Percentiles rank a stretch among this genome's conserved stretches.
These are phyloP conservation scores for Leucosporidium yakuticum DNA, from an alignment of 768 basidiomycete genomes.

Conservation along the genomic window DNA sequence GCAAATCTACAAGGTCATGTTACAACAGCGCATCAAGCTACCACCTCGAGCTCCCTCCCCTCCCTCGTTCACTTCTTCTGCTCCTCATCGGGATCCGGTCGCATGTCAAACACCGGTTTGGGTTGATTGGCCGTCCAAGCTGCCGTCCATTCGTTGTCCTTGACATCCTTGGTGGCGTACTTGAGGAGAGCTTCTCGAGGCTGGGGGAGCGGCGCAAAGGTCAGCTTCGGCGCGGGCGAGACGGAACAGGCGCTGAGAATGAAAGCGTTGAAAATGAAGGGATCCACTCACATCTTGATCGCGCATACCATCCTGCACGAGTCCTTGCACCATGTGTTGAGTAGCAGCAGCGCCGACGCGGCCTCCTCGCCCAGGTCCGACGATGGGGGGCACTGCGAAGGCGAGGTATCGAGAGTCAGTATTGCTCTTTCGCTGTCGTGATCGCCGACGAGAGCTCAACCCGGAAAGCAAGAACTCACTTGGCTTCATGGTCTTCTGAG, in stretches of 20 bases:
- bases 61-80: slow-evolving; percentile 44
- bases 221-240: too few species aligned
- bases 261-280: neutral
- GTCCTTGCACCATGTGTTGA: slow-evolving; percentile 89
- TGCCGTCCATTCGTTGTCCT: slow-evolving; percentile 75
- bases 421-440: neutral
- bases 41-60: too few species aligned
- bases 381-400: slow-evolving; percentile 67
- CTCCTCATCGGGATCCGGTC: slow-evolving; percentile 45
- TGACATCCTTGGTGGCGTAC: slow-evolving; percentile 70
- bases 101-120: slow-evolving; percentile 61
- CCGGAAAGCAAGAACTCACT: slow-evolving; percentile 11
- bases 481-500: slow-evolving; percentile 84
- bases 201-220: slow-evolving; percentile 46
- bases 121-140: slow-evolving; percentile 55
- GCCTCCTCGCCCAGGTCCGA: slow-evolving; percentile 87
- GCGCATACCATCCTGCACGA: slow-evolving; percentile 82
- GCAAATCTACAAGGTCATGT: too few species aligned
- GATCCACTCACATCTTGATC: slow-evolving; percentile 71
- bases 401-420: neutral
- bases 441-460: neutral
- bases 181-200: slow-evolving; percentile 94
- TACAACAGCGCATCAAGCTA: too few species aligned
- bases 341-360: slow-evolving; percentile 94
- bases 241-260: neutral